Evolutionary conservation across 352 stramenopile genomes (phyloP), one percentile per base, ranked within the genome.

Genomic region (Pythium aphanidermatum): DNA sequence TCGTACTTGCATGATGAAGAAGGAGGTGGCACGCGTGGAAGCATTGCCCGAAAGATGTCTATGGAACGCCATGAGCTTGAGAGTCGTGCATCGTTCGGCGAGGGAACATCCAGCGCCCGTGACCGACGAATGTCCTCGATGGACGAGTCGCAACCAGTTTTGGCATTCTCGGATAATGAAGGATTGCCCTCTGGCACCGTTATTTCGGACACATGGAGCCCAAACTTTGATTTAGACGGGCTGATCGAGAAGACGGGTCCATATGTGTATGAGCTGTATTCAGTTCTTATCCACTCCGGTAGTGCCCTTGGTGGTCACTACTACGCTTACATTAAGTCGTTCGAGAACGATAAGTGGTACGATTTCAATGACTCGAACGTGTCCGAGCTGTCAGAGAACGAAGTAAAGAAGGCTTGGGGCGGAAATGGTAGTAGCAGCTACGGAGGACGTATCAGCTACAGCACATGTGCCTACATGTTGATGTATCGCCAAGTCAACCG

Each of bases 261-360:
- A 27, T 69, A 83, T 33, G 74, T 95, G 32, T 97, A 96, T 55
- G 85, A 96, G 54, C 63, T 97, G 38, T 95, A 96, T 58, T 95
- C 81, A 19, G 83, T 97, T 20, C 65, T 97, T 6, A 92, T 97
- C 33, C 90, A 97, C 63, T 92, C 73, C 27, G 91, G 91, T n/a
- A 95, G 89, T 40, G 87, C 91, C 2, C 57, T 95, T 17, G 83
- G 84, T 19, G 91, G 91, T 10, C 91, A 97, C 61, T 97, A 97
- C 63, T 97, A 95, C 56, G 88, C 90, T 20, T 97, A 95, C 67
- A 97, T 97, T 52, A 91, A 90, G 50, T 86, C 75, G 44, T 65
- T 92, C 19, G 83, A 91, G 38, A 76, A 54, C 8, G 79, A 63
- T 28, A 80, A 82, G 40, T 95, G 83, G 83, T 92, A 84, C 58